These are phyloP conservation scores for Ogataea ganodermae DNA, from an alignment of 805 yeast genomes.

Conservation along the genomic window DNA sequence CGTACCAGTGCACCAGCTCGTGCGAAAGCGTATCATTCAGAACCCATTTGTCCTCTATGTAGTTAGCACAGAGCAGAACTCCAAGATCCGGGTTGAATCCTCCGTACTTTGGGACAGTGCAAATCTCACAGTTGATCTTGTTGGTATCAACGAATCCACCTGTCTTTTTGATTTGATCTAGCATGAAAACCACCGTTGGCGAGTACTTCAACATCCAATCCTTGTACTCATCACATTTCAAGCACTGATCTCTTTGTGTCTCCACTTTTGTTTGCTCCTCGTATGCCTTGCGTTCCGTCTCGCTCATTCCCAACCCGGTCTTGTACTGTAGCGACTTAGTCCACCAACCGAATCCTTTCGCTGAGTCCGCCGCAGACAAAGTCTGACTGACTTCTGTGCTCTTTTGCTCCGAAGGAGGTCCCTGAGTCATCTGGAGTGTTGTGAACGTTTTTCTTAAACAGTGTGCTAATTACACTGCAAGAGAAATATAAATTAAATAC, in stretches of 20 bases:
- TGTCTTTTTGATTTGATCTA: slow-evolving; percentile 73
- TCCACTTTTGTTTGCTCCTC: slow-evolving; percentile 47
- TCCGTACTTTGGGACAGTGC: slow-evolving; percentile 84
- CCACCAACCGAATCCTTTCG: slow-evolving; percentile 70
- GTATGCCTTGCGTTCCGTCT: slow-evolving; percentile 53
- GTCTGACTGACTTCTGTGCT: slow-evolving; percentile 15
- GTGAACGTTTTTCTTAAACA: too few relatives aligned
- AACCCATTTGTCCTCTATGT: slow-evolving; percentile 71
- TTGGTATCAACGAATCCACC: slow-evolving; percentile 48
- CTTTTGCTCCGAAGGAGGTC: slow-evolving; percentile 4
- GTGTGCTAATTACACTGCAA: too few relatives aligned
- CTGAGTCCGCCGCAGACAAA: slow-evolving; percentile 37
- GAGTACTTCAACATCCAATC: slow-evolving; percentile 80
- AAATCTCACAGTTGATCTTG: slow-evolving; percentile 75
- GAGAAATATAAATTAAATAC: too few relatives aligned
- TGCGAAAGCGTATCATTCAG: slow-evolving; percentile 90
- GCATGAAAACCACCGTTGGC: slow-evolving; percentile 86
- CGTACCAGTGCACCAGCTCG: slow-evolving; percentile 92
- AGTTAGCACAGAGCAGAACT: slow-evolving; percentile 81
- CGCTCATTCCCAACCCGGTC: slow-evolving; percentile 66
- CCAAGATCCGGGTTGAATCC: slow-evolving; percentile 94
- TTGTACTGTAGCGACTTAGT: slow-evolving; percentile 67
- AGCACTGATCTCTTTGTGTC: slow-evolving; percentile 48
- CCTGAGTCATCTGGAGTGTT: slow-evolving; percentile 9
- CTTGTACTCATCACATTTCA: slow-evolving; percentile 67